These are phyloP conservation scores for Diaporthe ampelina DNA, from an alignment of 2,329 filamentous ascomycete species.

Conservation along the genomic window DNA sequence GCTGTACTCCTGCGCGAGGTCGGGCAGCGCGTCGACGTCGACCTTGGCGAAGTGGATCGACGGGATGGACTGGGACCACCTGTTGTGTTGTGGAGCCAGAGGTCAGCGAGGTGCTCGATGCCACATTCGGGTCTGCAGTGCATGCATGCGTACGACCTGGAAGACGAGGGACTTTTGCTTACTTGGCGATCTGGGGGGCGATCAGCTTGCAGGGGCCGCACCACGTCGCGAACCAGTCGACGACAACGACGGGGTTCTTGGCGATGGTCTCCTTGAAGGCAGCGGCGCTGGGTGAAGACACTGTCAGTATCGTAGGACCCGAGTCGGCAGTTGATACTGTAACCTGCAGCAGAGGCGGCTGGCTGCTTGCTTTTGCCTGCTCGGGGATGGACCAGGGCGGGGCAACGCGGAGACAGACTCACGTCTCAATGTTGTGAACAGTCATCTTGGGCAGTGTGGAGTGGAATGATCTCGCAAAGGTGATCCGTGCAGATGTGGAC, in stretches of 20 bases:
- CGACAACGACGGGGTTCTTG: constrained; percentile 70
- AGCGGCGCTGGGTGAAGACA: constrained; percentile 39
- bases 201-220: constrained; percentile 97
- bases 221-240: constrained; percentile 93
- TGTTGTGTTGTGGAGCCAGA: constrained; percentile 48
- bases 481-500: constrained; percentile 41
- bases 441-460: constrained; percentile 58
- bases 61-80: constrained; percentile 68
- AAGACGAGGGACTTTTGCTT: constrained; percentile 49
- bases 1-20: constrained; percentile 81
- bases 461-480: constrained; percentile 53
- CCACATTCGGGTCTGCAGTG: not conserved
- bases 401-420: constrained; percentile 44
- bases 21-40: constrained; percentile 86
- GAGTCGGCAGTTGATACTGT: constrained; percentile 19
- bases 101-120: constrained; percentile 3
- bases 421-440: constrained; percentile 57
- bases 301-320: constrained; percentile 17
- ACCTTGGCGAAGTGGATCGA: constrained; percentile 85
- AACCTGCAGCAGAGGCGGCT: not conserved
- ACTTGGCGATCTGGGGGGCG: constrained; percentile 80
- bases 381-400: not conserved
- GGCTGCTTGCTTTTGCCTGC: constrained; percentile 11
- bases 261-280: constrained; percentile 55
- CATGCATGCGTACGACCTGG: constrained; percentile 14